A percentile compares a stretch with the other conserved stretches of the same genome.
phyloP scores from a whole-genome alignment of 768 basidiomycete genomes.

The Boletus vinaceobasis region DNA sequence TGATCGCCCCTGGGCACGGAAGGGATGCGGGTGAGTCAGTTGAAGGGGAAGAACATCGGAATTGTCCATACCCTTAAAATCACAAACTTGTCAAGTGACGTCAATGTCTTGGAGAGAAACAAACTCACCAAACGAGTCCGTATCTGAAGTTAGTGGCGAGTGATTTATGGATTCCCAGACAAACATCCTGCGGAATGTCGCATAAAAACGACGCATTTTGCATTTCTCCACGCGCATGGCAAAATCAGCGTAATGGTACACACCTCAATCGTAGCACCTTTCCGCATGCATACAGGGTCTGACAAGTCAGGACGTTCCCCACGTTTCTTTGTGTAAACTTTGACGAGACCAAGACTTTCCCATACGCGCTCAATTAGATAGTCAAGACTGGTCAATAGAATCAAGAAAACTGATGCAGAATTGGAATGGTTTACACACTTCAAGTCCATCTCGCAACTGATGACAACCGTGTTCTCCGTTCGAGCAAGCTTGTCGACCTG shows the following conservation, averaged over 20 bases:
- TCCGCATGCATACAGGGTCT: conserved; percentile 88
- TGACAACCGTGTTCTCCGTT: conserved; percentile 84
- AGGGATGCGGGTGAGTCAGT: not conserved
- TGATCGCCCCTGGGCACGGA: conserved; percentile 68
- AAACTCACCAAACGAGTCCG: conserved; percentile 82
- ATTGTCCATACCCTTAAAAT: conserved; percentile 24
- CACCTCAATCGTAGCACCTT: conserved; percentile 92
- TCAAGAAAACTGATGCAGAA: not conserved
- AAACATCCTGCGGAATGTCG: conserved; percentile 58
- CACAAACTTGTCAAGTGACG: conserved; percentile 3
- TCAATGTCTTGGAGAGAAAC: not conserved
- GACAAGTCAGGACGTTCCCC: conserved; percentile 89
- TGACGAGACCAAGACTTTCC: conserved; percentile 77
- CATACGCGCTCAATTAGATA: conserved; percentile 76
- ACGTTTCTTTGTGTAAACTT: conserved; percentile 96
- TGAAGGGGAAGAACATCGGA: not conserved
- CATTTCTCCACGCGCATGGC: not conserved
- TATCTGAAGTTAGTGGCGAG: conserved; percentile 91
- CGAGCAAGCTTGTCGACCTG: conserved; percentile 76
- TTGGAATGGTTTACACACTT: conserved; percentile 50
- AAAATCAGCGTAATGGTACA: not conserved
- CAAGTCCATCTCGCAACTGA: conserved; percentile 92
- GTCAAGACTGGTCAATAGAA: conserved; percentile 48
- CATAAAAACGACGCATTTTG: not conserved
- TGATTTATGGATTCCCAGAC: conserved; percentile 89